phyloP scores from a whole-genome alignment of 306 rosid species.

The Pyrus betulifolia region DNA sequence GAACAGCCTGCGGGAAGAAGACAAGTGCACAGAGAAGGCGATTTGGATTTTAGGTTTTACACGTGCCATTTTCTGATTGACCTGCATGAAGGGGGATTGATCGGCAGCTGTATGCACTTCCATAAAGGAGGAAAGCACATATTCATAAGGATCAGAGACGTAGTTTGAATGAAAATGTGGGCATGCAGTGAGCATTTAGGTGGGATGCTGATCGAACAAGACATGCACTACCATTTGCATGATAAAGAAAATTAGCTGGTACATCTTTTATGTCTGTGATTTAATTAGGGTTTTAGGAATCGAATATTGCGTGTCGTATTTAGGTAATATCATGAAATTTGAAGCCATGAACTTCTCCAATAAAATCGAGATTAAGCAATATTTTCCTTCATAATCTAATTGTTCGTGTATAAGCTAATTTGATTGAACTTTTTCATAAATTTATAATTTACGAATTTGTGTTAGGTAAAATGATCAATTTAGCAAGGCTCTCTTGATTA shows the following conservation, averaged over 20 bases:
- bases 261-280: neutral
- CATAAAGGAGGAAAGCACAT: neutral
- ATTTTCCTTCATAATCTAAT: neutral
- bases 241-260: neutral
- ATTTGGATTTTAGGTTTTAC: neutral
- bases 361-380: neutral
- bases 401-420: neutral
- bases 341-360: neutral
- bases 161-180: neutral
- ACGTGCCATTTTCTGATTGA: neutral
- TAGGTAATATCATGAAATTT: neutral
- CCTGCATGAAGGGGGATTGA: neutral
- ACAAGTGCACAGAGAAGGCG: slow-evolving; percentile 14
- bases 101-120: neutral
- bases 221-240: neutral
- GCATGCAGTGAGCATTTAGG: neutral
- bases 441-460: neutral
- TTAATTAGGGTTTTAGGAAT: neutral
- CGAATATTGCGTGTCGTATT: neutral
- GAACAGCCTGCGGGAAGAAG: slow-evolving; percentile 11
- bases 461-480: neutral
- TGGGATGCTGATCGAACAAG: neutral
- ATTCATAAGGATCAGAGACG: neutral
- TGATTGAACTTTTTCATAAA: neutral
- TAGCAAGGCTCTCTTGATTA: neutral